Conservation (phyloP, 192 early-diverging fungal species). For the Coemansia sp. region DNA sequence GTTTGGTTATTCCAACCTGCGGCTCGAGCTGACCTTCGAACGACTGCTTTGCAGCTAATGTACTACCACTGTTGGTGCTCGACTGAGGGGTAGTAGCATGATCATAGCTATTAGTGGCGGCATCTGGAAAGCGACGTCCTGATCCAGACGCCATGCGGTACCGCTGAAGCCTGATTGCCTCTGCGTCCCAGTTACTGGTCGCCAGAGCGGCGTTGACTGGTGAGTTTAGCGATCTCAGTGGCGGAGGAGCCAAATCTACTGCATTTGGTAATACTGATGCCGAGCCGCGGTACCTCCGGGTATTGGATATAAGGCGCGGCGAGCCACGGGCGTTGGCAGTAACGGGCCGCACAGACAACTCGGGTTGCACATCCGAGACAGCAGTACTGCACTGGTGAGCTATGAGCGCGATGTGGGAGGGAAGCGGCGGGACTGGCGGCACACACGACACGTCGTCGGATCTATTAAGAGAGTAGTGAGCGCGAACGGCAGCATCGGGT, state of each 20-base stretch:
- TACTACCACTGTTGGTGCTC: conserved; percentile 4
- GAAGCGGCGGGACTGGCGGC: conserved; percentile 46
- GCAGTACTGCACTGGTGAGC: background rate
- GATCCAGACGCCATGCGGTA: conserved; percentile 20
- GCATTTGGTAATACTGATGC: conserved; percentile 14
- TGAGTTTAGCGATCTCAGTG: conserved; percentile 1
- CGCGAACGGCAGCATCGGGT: background rate
- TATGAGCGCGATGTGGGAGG: conserved; percentile 8
- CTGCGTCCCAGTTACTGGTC: conserved; percentile 19
- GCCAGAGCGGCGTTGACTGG: conserved; percentile 4
- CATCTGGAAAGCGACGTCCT: background rate
- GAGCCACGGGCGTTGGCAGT: conserved; percentile 22
- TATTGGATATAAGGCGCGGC: conserved; percentile 22
- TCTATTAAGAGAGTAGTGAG: background rate
- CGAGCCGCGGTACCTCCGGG: conserved; percentile 30
- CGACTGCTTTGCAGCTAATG: background rate
- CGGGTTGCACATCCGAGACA: background rate
- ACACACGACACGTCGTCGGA: background rate
- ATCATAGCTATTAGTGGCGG: background rate
- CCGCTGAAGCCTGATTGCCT: conserved; percentile 17
- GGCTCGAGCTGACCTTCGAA: background rate
- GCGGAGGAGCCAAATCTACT: background rate
- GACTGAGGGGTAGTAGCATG: background rate
- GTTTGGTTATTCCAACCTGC: background rate
- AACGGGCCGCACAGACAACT: conserved; percentile 8